Evolutionary conservation across 176 grass and related monocot species (phyloP).

Genomic region (Lolium perenne): DNA sequence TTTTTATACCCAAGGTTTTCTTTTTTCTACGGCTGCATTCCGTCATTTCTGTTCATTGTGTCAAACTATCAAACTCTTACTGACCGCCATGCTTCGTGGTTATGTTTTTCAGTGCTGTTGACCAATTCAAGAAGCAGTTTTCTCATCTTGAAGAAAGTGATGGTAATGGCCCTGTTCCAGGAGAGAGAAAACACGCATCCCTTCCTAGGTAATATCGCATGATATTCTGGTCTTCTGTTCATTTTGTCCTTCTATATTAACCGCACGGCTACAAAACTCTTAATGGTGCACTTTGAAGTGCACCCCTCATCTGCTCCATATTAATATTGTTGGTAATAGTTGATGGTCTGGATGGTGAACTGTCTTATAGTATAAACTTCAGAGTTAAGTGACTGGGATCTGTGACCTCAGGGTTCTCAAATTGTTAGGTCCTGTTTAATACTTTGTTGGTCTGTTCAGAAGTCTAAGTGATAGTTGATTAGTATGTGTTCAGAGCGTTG

Average conservation of each 20-base stretch:
- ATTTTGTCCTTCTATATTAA: neutral
- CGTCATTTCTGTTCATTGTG: neutral
- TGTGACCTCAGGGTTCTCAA: neutral
- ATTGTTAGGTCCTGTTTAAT: conserved; percentile 16
- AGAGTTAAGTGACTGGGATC: too few species aligned
- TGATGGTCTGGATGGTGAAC: too few species aligned
- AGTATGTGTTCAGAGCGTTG: neutral
- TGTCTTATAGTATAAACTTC: too few species aligned
- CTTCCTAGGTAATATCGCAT: conserved; percentile 79
- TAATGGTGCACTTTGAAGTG: too few species aligned
- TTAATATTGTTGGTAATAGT: too few species aligned
- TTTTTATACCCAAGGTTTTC: conserved; percentile 98
- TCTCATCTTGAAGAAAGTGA: conserved; percentile 86
- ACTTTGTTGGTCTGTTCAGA: neutral
- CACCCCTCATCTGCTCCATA: too few species aligned
- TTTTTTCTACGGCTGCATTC: conserved; percentile 47
- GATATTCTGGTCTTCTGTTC: conserved; percentile 28
- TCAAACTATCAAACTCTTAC: conserved; percentile 4
- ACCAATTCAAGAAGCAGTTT: conserved; percentile 95
- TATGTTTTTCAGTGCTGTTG: conserved; percentile 75
- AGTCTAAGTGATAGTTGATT: conserved; percentile 15
- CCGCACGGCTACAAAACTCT: too few species aligned
- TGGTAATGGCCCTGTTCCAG: conserved; percentile 55
- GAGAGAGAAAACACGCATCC: conserved; percentile 87
- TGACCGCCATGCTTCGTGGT: conserved; percentile 9